Percentiles rank a stretch among this genome's conserved stretches.
phyloP scores from a whole-genome alignment of 202 grass and related monocot genomes.

The Setaria italica region DNA sequence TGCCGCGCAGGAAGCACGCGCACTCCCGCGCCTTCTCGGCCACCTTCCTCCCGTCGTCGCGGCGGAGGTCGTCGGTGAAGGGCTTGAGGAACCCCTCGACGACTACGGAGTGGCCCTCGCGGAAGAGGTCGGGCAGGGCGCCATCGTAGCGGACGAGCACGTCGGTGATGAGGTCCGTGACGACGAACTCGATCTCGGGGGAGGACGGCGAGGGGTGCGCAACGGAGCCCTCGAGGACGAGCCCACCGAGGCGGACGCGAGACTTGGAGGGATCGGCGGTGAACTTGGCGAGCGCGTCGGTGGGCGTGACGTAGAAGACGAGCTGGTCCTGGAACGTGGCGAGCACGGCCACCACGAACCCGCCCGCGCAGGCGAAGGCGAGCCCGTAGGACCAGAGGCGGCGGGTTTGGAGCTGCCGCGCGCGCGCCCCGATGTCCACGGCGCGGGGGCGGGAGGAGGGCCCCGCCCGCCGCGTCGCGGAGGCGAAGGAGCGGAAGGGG shows the following conservation, averaged over 20 bases:
- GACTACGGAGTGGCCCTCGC: constrained; percentile 95
- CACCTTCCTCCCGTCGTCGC: constrained; percentile 45
- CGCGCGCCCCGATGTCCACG: constrained; percentile 88
- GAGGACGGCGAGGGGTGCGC: constrained; percentile 58
- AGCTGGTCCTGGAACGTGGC: constrained; percentile 96
- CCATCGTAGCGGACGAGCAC: constrained; percentile 92
- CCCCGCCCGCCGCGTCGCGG: constrained; percentile 45
- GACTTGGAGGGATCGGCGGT: constrained; percentile 60
- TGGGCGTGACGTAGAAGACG: constrained; percentile 93
- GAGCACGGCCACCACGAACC: constrained; percentile 89
- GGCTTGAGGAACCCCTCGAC: constrained; percentile 88
- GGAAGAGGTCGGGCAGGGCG: constrained; percentile 87
- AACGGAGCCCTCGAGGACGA: constrained; percentile 92
- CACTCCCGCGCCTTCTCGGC: constrained; percentile 74
- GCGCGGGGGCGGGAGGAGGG: constrained; percentile 57
- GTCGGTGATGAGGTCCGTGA: constrained; percentile 92
- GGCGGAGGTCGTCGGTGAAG: constrained; percentile 51
- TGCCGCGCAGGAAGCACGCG: constrained; percentile 71
- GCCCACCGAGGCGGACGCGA: constrained; percentile 79
- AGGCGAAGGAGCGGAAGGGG: constrained; percentile 29
- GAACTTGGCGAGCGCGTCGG: constrained; percentile 75
- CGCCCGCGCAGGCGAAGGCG: constrained; percentile 88
- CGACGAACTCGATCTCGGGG: constrained; percentile 96
- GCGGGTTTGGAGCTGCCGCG: constrained; percentile 86
- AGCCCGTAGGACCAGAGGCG: constrained; percentile 93